These are phyloP conservation scores for Ogataea chonburiensis DNA, from an alignment of 805 yeast species.

Conservation along the genomic window DNA sequence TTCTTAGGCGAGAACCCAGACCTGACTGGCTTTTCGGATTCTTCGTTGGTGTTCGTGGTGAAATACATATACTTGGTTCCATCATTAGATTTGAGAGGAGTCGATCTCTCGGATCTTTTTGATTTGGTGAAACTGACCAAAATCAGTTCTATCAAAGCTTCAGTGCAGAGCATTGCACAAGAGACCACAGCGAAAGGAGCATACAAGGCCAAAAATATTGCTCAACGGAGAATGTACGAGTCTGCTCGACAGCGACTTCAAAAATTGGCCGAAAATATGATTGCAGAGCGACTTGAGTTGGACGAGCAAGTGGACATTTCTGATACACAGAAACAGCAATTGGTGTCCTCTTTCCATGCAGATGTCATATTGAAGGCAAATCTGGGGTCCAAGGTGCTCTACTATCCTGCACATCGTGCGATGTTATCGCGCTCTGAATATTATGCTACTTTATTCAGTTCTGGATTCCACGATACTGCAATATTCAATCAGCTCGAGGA, in stretches of 20 bases:
- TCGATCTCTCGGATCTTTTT: conserved; percentile 31
- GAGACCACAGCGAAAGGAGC: conserved; percentile 21
- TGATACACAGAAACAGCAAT: conserved; percentile 22
- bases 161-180: conserved; percentile 27
- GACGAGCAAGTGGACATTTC: conserved; percentile 18
- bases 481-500: conserved; percentile 19
- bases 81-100: conserved; percentile 32
- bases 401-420: conserved; percentile 65
- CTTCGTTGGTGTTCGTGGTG: conserved; percentile 36
- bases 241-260: conserved; percentile 37
- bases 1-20: conserved; percentile 1
- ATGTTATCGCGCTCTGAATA: conserved; percentile 61
- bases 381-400: conserved; percentile 25
- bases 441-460: conserved; percentile 60
- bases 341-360: conserved; percentile 36
- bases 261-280: conserved; percentile 29
- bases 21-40: conserved; percentile 19
- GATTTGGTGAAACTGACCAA: conserved; percentile 38
- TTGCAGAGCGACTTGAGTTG: background rate
- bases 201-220: conserved; percentile 35
- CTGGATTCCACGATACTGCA: conserved; percentile 38
- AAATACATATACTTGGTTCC: conserved; percentile 29
- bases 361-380: conserved; percentile 47
- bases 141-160: conserved; percentile 37
- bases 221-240: conserved; percentile 36